These are phyloP conservation scores for Lasiodiplodia theobromae DNA, from an alignment of 2,329 filamentous ascomycete species.

Conservation along the genomic window DNA sequence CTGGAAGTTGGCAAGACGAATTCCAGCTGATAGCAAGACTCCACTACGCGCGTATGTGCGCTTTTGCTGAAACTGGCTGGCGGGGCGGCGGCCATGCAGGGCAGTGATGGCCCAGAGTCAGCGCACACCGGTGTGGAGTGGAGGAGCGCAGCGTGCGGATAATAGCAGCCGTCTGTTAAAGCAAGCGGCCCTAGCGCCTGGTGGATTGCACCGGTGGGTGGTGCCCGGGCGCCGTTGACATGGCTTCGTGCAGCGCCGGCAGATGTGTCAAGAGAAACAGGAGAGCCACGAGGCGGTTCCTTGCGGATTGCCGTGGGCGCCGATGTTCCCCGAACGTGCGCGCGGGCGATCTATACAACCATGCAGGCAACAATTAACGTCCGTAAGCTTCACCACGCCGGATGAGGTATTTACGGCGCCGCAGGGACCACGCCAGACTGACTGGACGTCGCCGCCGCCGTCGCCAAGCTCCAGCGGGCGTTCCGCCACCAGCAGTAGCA, in stretches of 20 bases:
- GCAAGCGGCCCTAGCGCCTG: conserved; percentile 14
- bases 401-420: conserved; percentile 21
- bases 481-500: no score
- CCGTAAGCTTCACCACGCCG: conserved; percentile 25
- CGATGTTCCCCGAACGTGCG: conserved; percentile 26
- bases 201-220: conserved; percentile 6
- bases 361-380: conserved; percentile 19
- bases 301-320: conserved; percentile 17
- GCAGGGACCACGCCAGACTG: conserved; percentile 18
- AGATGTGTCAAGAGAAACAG: conserved; percentile 27
- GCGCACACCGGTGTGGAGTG: conserved; percentile 23
- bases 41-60: conserved; percentile 14
- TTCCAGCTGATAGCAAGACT: conserved; percentile 20
- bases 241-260: background rate
- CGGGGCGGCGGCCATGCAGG: conserved; percentile 19
- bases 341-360: conserved; percentile 25
- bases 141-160: background rate
- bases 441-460: conserved; percentile 6
- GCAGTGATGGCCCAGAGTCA: conserved; percentile 25
- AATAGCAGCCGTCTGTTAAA: conserved; percentile 23
- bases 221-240: conserved; percentile 1
- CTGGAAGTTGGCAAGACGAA: conserved; percentile 19
- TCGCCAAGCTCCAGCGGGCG: background rate
- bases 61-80: conserved; percentile 17
- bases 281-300: conserved; percentile 18